Evolutionary conservation across 441 rosid species (phyloP).

Genomic region (Corymbia calophylla): DNA sequence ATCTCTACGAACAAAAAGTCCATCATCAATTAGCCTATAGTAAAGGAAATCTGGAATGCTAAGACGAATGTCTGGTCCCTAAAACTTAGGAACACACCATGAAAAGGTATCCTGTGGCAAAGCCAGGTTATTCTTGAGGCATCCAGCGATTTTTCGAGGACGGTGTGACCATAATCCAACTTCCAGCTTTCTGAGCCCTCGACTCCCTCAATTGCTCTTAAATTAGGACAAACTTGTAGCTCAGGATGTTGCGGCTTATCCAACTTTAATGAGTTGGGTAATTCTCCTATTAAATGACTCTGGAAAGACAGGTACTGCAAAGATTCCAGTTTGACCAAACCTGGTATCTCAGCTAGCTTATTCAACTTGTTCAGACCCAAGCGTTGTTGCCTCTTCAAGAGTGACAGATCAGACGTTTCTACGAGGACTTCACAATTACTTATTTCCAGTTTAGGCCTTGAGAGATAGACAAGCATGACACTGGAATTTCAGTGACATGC

Average conservation of each 20-base stretch:
- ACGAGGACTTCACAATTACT: not conserved
- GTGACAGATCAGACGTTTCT: not conserved
- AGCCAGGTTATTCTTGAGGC: not conserved
- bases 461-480: not conserved
- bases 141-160: not conserved
- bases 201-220: not conserved
- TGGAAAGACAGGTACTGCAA: not conserved
- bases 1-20: too few relatives aligned
- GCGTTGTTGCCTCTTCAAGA: not conserved
- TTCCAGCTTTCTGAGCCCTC: not conserved
- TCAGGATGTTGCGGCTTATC: not conserved
- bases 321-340: not conserved
- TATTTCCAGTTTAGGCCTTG: not conserved
- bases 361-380: not conserved
- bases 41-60: too few relatives aligned
- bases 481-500: not conserved
- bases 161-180: not conserved
- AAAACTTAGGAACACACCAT: too few relatives aligned
- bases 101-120: not conserved
- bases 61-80: too few relatives aligned
- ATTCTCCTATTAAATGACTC: not conserved
- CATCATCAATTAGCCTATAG: too few relatives aligned
- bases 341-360: not conserved
- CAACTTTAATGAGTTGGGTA: not conserved
- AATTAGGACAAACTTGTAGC: not conserved